A percentile compares a stretch with the other conserved stretches of the same genome.
phyloP scores from a whole-genome alignment of 805 yeast genomes.

The Barnettozyma vustinii region DNA sequence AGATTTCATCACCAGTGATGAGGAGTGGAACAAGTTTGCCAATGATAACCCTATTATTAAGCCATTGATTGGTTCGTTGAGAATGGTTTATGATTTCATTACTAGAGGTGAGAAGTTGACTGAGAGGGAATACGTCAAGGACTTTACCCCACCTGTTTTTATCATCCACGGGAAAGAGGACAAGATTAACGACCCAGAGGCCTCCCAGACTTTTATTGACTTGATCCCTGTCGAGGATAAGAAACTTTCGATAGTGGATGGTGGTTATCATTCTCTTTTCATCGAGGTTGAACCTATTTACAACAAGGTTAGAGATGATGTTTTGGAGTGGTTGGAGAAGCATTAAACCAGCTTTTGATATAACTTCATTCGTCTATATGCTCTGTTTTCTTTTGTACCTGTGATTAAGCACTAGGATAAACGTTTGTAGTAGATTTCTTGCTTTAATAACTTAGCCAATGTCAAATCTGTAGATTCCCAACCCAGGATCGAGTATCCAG shows the following conservation, averaged over 20 bases:
- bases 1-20: slow-evolving; percentile 51
- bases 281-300: slow-evolving; percentile 18
- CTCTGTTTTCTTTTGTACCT: not conserved
- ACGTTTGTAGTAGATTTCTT: not conserved
- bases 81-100: slow-evolving; percentile 55
- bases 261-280: slow-evolving; percentile 39
- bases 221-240: slow-evolving; percentile 16
- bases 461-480: slow-evolving; percentile 18
- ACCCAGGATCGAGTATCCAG: slow-evolving; percentile 9
- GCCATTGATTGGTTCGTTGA: slow-evolving; percentile 49
- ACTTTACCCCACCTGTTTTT: slow-evolving; percentile 40
- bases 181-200: slow-evolving; percentile 42
- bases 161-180: slow-evolving; percentile 64
- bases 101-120: slow-evolving; percentile 51
- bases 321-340: slow-evolving; percentile 18
- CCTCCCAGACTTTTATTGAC: slow-evolving; percentile 14
- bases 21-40: slow-evolving; percentile 41
- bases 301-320: slow-evolving; percentile 12
- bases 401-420: not conserved
- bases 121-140: slow-evolving; percentile 28
- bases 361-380: not conserved
- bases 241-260: slow-evolving; percentile 17
- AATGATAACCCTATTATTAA: slow-evolving; percentile 35
- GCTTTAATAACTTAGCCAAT: slow-evolving; percentile 4
- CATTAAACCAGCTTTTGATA: slow-evolving; percentile 8